Evolutionary conservation across 208 protist species (phyloP).

Genomic region (Wallacemonas collosoma): DNA sequence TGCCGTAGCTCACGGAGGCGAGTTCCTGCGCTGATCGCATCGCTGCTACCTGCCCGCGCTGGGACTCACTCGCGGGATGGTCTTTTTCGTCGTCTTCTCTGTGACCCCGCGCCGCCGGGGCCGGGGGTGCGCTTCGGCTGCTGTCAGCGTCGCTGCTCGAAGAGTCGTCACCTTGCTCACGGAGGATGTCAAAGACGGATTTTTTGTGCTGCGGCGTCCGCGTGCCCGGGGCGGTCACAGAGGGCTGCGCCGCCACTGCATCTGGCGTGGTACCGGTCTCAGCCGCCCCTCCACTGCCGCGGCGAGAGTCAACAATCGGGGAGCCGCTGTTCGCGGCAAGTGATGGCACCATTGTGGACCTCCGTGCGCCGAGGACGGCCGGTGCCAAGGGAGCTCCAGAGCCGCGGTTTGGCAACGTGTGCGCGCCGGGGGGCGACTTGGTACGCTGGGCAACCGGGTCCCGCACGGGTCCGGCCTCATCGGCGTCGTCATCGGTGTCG

Average conservation of each 20-base stretch:
- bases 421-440: no score
- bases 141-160: not conserved
- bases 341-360: not conserved
- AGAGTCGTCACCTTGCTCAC: slow-evolving; percentile 17
- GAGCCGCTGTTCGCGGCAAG: no score
- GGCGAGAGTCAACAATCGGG: no score
- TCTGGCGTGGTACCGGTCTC: no score
- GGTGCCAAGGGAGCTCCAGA: not conserved
- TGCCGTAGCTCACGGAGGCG: slow-evolving; percentile 13
- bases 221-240: not conserved
- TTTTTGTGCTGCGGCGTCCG: slow-evolving; percentile 18
- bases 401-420: no score
- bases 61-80: not conserved
- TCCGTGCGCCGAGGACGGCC: not conserved
- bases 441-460: not conserved
- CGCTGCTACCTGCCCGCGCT: not conserved
- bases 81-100: not conserved
- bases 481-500: slow-evolving; percentile 13
- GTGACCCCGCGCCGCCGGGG: not conserved
- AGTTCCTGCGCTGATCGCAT: not conserved
- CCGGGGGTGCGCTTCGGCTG: not conserved
- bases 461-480: not conserved
- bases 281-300: no score
- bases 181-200: slow-evolving; percentile 19
- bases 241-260: not conserved